These are phyloP conservation scores for Fonsecaea erecta DNA, from an alignment of 2,329 filamentous ascomycete species.

Conservation along the genomic window DNA sequence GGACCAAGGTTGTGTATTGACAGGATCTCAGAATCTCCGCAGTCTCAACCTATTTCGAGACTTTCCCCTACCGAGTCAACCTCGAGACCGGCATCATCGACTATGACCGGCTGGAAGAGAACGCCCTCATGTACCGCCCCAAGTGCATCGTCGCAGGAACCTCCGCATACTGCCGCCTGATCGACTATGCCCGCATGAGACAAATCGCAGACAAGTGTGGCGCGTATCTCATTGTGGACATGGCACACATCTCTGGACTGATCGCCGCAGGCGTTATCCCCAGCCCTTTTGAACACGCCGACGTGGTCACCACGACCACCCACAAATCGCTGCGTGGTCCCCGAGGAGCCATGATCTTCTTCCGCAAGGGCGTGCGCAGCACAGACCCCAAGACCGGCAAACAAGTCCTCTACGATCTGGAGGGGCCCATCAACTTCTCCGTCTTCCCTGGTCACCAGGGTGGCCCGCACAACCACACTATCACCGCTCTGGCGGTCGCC, in stretches of 20 bases:
- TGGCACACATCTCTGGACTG: slow-evolving; percentile 98
- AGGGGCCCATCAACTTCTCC: slow-evolving; percentile 96
- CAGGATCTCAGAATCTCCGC: slow-evolving; percentile 70
- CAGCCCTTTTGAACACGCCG: slow-evolving; percentile 87
- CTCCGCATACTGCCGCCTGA: slow-evolving; percentile 96
- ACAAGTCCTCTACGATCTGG: slow-evolving; percentile 87
- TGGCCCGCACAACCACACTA: slow-evolving; percentile 99
- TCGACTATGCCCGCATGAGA: slow-evolving; percentile 95
- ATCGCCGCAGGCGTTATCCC: slow-evolving; percentile 92
- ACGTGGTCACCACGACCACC: slow-evolving; percentile 97
- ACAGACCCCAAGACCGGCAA: slow-evolving; percentile 90
- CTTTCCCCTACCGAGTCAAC: slow-evolving; percentile 87
- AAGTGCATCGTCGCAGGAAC: slow-evolving; percentile 97
- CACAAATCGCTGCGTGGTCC: slow-evolving; percentile 99
- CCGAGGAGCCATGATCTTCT: slow-evolving; percentile 99
- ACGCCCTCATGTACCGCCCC: slow-evolving; percentile 88
- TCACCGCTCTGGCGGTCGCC: slow-evolving; percentile 92
- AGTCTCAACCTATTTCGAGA: slow-evolving; percentile 99
- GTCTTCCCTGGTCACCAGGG: slow-evolving; percentile 99
- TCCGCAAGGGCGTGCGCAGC: slow-evolving; percentile 92
- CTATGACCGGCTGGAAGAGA: slow-evolving; percentile 89
- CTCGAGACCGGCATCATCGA: slow-evolving; percentile 88
- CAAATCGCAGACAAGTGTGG: slow-evolving; percentile 92
- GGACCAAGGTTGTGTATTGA: neutral
- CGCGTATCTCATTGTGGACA: slow-evolving; percentile 94